These are phyloP conservation scores for Paramecium pentaurelia DNA, from an alignment of 73 alveolate species.

Conservation along the genomic window DNA sequence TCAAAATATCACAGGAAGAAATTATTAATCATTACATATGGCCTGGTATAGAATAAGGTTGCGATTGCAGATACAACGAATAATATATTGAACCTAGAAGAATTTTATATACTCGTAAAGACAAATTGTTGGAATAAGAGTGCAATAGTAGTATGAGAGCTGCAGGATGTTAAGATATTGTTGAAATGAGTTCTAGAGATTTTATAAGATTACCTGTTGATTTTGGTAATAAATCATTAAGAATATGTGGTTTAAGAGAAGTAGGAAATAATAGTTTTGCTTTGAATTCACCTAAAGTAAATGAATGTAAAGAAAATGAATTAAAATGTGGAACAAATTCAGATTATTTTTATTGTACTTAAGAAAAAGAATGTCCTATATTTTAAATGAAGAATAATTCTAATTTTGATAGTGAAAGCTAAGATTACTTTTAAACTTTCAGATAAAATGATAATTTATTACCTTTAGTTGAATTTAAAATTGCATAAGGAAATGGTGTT, in stretches of 20 bases:
- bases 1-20: not conserved
- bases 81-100: not conserved
- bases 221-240: not conserved
- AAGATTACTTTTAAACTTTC: not conserved
- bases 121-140: not conserved
- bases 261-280: not conserved
- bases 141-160: not conserved
- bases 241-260: not conserved
- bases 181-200: not conserved
- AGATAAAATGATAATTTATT: not conserved
- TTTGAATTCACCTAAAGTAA: not conserved
- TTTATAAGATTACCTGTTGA: not conserved
- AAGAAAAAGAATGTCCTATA: not conserved
- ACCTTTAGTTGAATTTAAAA: not conserved
- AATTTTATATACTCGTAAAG: not conserved
- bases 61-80: not conserved
- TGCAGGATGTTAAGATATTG: not conserved
- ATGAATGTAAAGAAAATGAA: not conserved
- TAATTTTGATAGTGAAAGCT: not conserved
- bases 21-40: not conserved
- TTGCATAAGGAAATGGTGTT: not conserved
- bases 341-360: not conserved
- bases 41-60: not conserved
- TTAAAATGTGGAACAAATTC: not conserved
- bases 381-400: not conserved